Evolutionary conservation across 768 basidiomycete species (phyloP).

Genomic region (Mycena amicta): DNA sequence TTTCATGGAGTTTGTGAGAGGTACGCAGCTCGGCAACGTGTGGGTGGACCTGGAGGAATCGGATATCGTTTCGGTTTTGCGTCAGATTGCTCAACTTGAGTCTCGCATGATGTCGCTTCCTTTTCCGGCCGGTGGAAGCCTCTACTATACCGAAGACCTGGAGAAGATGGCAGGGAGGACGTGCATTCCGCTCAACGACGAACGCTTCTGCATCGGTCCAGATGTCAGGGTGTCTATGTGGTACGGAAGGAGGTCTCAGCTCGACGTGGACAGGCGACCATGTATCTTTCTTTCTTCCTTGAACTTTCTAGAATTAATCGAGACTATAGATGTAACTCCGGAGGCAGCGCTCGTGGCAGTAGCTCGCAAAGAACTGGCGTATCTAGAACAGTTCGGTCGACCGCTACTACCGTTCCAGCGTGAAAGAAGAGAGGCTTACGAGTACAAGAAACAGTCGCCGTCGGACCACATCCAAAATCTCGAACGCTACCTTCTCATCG

Average conservation of each 20-base stretch:
- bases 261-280: constrained; percentile 42
- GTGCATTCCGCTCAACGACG: constrained; percentile 25
- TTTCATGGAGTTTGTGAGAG: constrained; percentile 38
- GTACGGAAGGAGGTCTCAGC: constrained; percentile 27
- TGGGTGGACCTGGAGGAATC: constrained; percentile 33
- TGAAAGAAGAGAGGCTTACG: constrained; percentile 45
- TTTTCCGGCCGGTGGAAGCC: constrained; percentile 47
- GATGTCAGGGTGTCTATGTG: constrained; percentile 28
- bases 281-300: constrained; percentile 43
- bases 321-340: constrained; percentile 43
- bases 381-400: constrained; percentile 49
- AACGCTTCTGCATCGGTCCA: constrained; percentile 36
- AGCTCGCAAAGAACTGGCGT: constrained; percentile 51
- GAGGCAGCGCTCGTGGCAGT: constrained; percentile 44
- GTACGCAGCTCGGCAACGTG: constrained; percentile 35
- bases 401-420: constrained; percentile 47
- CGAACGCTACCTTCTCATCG: constrained; percentile 48
- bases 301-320: constrained; percentile 31
- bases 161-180: constrained; percentile 29
- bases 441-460: constrained; percentile 46
- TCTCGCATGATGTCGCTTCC: constrained; percentile 42
- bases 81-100: constrained; percentile 43
- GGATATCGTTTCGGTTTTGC: constrained; percentile 37
- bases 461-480: constrained; percentile 52
- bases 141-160: constrained; percentile 43